phyloP scores from a whole-genome alignment of 306 rosid genomes.

The Fagus crenata region DNA sequence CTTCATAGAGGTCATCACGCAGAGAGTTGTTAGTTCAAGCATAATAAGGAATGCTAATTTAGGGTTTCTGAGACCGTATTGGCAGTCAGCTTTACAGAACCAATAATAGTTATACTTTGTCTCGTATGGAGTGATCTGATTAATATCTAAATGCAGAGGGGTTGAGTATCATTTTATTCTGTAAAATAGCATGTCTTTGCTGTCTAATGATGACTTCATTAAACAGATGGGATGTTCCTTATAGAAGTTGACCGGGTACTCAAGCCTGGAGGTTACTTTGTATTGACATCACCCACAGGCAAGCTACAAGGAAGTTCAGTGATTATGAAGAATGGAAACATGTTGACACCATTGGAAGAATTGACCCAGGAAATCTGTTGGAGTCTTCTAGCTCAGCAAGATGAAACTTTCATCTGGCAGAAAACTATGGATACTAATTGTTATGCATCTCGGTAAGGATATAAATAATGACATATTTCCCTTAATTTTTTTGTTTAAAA shows the following conservation, averaged over 20 bases:
- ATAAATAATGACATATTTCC: not conserved
- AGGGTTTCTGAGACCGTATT: not conserved
- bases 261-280: constrained; percentile 98
- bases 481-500: not conserved
- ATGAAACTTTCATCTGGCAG: constrained; percentile 93
- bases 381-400: constrained; percentile 89
- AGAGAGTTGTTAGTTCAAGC: not conserved
- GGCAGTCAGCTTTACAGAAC: not conserved
- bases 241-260: constrained; percentile 94
- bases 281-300: constrained; percentile 77
- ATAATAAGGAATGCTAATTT: not conserved
- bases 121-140: not conserved
- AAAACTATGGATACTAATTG: constrained; percentile 71
- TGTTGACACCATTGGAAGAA: constrained; percentile 65
- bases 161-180: not conserved
- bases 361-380: constrained; percentile 75
- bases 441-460: constrained; percentile 75
- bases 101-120: not conserved
- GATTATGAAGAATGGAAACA: constrained; percentile 47
- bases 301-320: constrained; percentile 63
- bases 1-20: not conserved
- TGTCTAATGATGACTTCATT: constrained; percentile 36
- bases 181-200: constrained; percentile 6
- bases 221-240: constrained; percentile 75
- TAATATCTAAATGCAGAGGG: not conserved